Conservation (phyloP, 257 asterid genomes). For the Anisodus acutangulus region DNA sequence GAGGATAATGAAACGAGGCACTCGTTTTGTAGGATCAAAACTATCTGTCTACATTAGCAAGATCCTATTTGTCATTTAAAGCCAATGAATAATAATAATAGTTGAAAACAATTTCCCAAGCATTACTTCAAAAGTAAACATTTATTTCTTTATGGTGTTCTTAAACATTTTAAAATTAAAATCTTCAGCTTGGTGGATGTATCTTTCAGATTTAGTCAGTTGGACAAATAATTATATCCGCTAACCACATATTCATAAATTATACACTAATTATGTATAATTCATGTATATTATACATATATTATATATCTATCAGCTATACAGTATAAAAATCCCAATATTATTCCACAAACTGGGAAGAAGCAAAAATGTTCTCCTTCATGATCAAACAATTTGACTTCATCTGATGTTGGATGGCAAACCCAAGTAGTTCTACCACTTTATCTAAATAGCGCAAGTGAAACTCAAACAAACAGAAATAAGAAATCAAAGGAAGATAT, state of each 20-base stretch:
- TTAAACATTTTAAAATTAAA: no score
- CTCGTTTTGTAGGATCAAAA: not conserved
- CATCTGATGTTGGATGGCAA: not conserved
- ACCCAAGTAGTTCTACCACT: not conserved
- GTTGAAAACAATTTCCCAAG: constrained; percentile 1
- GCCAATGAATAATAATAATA: not conserved
- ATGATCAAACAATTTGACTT: no score
- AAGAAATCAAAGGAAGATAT: not conserved
- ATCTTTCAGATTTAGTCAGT: not conserved
- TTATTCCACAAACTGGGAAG: no score
- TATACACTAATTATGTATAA: no score
- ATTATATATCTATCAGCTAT: no score
- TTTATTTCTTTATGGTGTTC: not conserved
- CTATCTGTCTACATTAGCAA: not conserved
- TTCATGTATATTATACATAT: no score
- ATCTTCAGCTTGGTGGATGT: not conserved
- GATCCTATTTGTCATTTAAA: not conserved
- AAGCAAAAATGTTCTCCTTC: no score
- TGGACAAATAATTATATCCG: no score
- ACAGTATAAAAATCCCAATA: no score
- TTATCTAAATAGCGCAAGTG: not conserved
- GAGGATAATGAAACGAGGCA: not conserved
- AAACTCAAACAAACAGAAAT: not conserved
- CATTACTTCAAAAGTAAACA: not conserved
- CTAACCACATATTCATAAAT: no score